Evolutionary conservation across 352 stramenopile genomes (phyloP).

Genomic region (Phytophthora meadii): DNA sequence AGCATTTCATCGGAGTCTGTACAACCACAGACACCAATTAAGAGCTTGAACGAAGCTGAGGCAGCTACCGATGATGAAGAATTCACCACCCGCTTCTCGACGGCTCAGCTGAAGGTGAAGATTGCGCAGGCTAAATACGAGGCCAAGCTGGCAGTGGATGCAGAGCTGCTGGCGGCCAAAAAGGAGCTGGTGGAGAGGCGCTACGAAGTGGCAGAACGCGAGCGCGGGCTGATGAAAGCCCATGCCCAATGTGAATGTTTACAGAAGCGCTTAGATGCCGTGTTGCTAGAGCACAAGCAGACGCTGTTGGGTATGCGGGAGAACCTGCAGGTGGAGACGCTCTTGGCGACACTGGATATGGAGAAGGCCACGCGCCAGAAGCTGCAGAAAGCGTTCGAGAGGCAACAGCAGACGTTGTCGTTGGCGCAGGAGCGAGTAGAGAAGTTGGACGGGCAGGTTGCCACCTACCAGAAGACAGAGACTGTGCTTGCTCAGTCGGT

Average conservation of each 20-base stretch:
- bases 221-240: constrained; percentile 32
- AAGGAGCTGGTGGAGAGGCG: constrained; percentile 58
- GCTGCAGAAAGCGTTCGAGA: constrained; percentile 45
- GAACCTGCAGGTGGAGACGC: constrained; percentile 51
- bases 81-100: constrained; percentile 45
- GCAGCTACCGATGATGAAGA: constrained; percentile 9
- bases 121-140: constrained; percentile 65
- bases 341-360: constrained; percentile 63
- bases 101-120: constrained; percentile 56
- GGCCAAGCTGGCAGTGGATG: constrained; percentile 56
- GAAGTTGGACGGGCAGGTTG: constrained; percentile 50
- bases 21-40: not conserved
- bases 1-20: not conserved
- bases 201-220: constrained; percentile 38
- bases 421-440: constrained; percentile 53
- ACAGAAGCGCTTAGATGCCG: constrained; percentile 45
- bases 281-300: constrained; percentile 59
- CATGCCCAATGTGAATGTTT: constrained; percentile 31
- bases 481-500: constrained; percentile 76
- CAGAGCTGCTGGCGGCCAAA: constrained; percentile 47
- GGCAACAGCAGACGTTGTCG: constrained; percentile 53
- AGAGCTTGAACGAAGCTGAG: not conserved
- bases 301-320: constrained; percentile 58
- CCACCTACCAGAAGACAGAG: constrained; percentile 80
- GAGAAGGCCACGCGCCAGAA: constrained; percentile 55